Conservation (phyloP, 176 grass and related monocot genomes). For the Cocos nucifera region DNA sequence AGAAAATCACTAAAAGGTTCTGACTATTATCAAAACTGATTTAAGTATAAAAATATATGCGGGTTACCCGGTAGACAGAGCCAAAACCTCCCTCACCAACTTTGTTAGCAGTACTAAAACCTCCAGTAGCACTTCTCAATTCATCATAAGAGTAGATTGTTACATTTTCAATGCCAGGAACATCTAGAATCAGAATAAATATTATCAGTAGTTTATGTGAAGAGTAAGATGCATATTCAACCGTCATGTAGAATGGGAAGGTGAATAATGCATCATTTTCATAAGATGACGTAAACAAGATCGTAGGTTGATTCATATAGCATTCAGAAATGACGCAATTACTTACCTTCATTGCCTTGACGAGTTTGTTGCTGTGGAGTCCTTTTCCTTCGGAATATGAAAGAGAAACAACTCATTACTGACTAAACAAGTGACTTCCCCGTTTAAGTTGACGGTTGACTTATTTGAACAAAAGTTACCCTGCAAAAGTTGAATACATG, state of each 20-base stretch:
- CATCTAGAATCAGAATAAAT: not conserved
- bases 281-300: no score
- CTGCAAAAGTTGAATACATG: slow-evolving; percentile 1
- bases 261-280: no score
- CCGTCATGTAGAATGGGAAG: no score
- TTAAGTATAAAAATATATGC: not conserved
- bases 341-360: not conserved
- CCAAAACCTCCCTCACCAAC: slow-evolving; percentile 26
- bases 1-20: not conserved
- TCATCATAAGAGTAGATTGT: slow-evolving; percentile 6
- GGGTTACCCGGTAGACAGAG: slow-evolving; percentile 19
- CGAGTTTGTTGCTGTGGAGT: not conserved
- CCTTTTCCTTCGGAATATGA: not conserved
- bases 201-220: no score
- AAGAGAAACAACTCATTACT: slow-evolving; percentile 4
- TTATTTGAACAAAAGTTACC: not conserved
- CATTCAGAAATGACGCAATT: no score
- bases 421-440: not conserved
- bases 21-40: not conserved
- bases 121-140: slow-evolving; percentile 4
- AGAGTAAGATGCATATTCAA: no score
- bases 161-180: slow-evolving; percentile 1
- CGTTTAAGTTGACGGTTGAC: not conserved
- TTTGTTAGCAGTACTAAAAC: slow-evolving; percentile 11
- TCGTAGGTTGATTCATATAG: no score